Evolutionary conservation across 2,329 filamentous ascomycete genomes (phyloP), one percentile per base, ranked within the genome.

Genomic region (Xylariaceae sp.): DNA sequence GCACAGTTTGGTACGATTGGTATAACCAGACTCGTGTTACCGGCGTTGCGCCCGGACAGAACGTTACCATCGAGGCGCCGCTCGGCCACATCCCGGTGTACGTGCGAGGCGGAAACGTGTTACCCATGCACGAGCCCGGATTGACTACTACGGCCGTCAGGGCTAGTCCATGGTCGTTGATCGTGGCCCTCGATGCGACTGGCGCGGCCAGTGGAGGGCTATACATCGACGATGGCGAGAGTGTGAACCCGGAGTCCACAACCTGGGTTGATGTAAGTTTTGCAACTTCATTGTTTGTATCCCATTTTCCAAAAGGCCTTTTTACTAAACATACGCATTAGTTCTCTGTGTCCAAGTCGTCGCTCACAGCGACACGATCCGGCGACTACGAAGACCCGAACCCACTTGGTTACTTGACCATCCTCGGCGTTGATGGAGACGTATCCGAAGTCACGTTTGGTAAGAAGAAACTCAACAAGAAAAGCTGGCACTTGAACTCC

Each of bases 161-260:
- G 34, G 73, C 76, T 46, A 87, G 81, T 45, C 78, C 83, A 0
- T 92, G 87, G 85, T 80, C 80, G 7, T 60, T 92, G 39, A 72
- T 90, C 9, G 80, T 82, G 1, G 84, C 86, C 2, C 76, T 88
- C 1, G 76, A 79, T 57, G 62, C 65, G 1, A 63, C 77, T 15
- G 82, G 83, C 0, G 67, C 70, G 1, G 87, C 88, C 0, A 71
- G 63, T 1, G 88, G 88, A 0, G 68, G 73, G 16, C 68, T 92
- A 29, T 91, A 92, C 65, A 66, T 91, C 7, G 88, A 92, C 62
- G 88, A 92, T 61, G 88, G 88, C 1, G 85, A 86, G 70, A 87
- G 83, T 51, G 54, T 89, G 7, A 63, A 69, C 32, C 85, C 80
- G 0, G 73, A 78, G 12, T 72, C 75, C 0, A 84, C 77, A 0